These are phyloP conservation scores for Metschnikowia henanensis DNA, from an alignment of 805 yeast species.

Conservation along the genomic window DNA sequence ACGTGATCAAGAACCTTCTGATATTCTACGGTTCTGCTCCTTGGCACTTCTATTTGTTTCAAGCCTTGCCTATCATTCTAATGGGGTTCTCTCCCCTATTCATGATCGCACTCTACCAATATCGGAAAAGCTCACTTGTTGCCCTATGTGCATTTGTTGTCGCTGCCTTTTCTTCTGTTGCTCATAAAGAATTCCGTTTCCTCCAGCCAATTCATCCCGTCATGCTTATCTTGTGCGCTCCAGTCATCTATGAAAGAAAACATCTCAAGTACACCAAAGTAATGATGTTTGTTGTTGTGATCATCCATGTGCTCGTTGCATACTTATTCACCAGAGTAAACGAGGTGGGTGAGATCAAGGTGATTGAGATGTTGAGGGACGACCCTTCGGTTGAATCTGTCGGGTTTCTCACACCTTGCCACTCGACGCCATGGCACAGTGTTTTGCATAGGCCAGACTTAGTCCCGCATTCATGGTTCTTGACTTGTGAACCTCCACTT, in stretches of 20 bases:
- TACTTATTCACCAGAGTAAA: constrained; percentile 63
- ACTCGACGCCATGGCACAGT: constrained; percentile 95
- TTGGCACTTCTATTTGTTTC: constrained; percentile 79
- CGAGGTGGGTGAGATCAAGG: constrained; percentile 83
- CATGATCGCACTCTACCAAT: constrained; percentile 22
- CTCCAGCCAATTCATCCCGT: constrained; percentile 83
- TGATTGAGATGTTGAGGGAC: constrained; percentile 52
- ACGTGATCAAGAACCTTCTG: constrained; percentile 69
- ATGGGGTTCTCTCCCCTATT: constrained; percentile 67
- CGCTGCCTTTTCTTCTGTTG: constrained; percentile 57
- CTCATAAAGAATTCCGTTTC: constrained; percentile 91
- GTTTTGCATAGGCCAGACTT: constrained; percentile 62
- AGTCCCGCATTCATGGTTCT: constrained; percentile 55
- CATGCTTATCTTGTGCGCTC: constrained; percentile 51
- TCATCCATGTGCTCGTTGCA: constrained; percentile 43
- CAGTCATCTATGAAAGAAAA: neutral
- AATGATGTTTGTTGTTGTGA: constrained; percentile 16
- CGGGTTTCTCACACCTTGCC: constrained; percentile 94
- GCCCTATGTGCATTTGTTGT: constrained; percentile 44
- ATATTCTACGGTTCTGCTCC: constrained; percentile 84
- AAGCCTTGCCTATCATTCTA: constrained; percentile 77
- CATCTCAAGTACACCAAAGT: constrained; percentile 1
- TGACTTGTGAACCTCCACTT: constrained; percentile 92
- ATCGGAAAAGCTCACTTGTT: constrained; percentile 20
- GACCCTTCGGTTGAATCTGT: constrained; percentile 46